These are phyloP conservation scores for Capsella rubella DNA, from an alignment of 441 rosid genomes.

Conservation along the genomic window DNA sequence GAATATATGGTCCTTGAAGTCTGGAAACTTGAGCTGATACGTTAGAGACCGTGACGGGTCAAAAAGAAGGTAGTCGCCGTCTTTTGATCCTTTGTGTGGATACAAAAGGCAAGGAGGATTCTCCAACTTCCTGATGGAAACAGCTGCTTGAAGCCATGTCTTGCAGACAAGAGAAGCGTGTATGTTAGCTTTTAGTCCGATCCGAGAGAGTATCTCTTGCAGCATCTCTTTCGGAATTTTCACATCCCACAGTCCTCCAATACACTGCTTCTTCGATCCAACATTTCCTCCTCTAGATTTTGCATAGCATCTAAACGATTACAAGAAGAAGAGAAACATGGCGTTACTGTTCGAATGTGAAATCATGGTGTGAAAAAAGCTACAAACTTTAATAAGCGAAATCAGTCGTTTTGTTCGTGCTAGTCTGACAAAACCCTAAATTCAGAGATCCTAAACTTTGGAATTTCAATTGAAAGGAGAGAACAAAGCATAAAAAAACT, in stretches of 20 bases:
- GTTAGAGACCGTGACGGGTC: background rate
- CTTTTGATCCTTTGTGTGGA: background rate
- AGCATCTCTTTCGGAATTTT: conserved; percentile 15
- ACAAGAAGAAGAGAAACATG: background rate
- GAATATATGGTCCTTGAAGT: background rate
- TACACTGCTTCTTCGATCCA: background rate
- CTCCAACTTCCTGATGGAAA: conserved; percentile 7
- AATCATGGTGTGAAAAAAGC: background rate
- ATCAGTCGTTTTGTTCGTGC: background rate
- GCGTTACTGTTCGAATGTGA: background rate
- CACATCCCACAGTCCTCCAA: background rate
- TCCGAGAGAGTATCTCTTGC: conserved; percentile 22
- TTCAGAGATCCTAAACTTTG: too few species aligned
- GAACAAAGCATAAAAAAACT: too few species aligned
- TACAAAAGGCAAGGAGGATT: conserved; percentile 12
- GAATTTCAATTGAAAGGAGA: too few species aligned
- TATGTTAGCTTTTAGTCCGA: conserved; percentile 30
- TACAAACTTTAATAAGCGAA: background rate
- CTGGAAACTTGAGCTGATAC: background rate
- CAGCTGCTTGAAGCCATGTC: conserved; percentile 22
- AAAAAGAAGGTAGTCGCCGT: background rate
- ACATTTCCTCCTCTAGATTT: background rate
- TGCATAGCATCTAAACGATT: background rate
- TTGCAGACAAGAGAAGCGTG: conserved; percentile 22
- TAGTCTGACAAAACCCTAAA: background rate